A percentile compares a stretch with the other conserved stretches of the same genome.
These are phyloP conservation scores for Sporisorium exsertum DNA, from an alignment of 1,284 basidiomycete genomes.

Conservation along the genomic window DNA sequence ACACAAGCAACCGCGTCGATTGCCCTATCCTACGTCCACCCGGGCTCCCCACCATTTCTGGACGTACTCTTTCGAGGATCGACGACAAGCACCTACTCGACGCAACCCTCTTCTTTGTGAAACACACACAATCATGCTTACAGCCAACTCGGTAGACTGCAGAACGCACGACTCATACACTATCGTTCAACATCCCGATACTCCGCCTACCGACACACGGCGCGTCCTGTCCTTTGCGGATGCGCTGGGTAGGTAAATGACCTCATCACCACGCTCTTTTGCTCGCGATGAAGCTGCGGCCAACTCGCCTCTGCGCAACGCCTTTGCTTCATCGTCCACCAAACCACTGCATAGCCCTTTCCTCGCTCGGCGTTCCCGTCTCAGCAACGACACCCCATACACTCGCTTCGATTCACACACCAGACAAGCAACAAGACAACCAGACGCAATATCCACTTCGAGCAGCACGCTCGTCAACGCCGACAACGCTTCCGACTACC, in stretches of 20 bases:
- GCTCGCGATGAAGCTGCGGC: slow-evolving; percentile 30
- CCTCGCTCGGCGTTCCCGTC: slow-evolving; percentile 8
- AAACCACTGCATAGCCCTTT: slow-evolving; percentile 37
- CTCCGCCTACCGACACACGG: background rate
- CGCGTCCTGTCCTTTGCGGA: background rate
- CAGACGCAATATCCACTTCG: slow-evolving; percentile 50
- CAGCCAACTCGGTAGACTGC: slow-evolving; percentile 2
- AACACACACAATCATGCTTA: slow-evolving; percentile 14
- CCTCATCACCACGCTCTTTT: slow-evolving; percentile 29
- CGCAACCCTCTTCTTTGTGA: background rate
- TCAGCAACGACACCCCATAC: background rate
- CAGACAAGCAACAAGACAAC: background rate
- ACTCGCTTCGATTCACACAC: background rate
- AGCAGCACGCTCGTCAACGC: slow-evolving; percentile 53
- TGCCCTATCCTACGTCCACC: too few species aligned
- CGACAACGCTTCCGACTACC: slow-evolving; percentile 35
- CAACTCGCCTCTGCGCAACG: slow-evolving; percentile 26
- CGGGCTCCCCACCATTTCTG: background rate
- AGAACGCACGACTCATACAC: background rate
- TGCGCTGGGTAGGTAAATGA: slow-evolving; percentile 16
- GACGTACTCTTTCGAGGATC: background rate
- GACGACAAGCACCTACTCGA: background rate
- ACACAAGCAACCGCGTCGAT: background rate
- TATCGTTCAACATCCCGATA: background rate
- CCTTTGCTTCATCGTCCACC: slow-evolving; percentile 36